A percentile compares a stretch with the other conserved stretches of the same genome.
phyloP scores from a whole-genome alignment of 163 green algal genomes.

The Smithsoniella earleae region DNA sequence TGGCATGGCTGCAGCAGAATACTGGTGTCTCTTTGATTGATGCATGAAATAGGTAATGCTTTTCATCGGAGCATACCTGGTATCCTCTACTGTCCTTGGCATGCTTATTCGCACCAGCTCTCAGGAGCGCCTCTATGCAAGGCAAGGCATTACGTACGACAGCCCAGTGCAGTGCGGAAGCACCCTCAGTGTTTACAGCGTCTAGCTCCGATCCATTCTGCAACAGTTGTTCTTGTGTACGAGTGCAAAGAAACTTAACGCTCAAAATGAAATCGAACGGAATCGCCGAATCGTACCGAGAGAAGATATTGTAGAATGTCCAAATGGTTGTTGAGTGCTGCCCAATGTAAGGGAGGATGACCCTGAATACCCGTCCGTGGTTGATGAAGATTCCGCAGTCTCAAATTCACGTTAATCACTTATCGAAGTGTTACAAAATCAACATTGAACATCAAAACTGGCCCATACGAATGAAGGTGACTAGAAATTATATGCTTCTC shows the following conservation, averaged over 20 bases:
- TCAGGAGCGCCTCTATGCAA: conserved; percentile 71
- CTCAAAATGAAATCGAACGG: neutral
- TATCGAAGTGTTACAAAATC: too few species aligned
- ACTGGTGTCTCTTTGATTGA: neutral
- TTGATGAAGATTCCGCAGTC: too few species aligned
- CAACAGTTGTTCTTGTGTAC: neutral
- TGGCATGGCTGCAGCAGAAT: conserved; percentile 33
- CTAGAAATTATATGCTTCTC: too few species aligned
- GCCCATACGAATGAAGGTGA: too few species aligned
- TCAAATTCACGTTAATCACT: too few species aligned
- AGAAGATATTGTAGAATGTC: conserved; percentile 64
- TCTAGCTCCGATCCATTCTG: conserved; percentile 55
- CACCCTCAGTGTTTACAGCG: conserved; percentile 55
- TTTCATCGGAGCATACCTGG: conserved; percentile 39
- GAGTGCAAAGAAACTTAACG: neutral
- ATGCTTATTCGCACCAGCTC: conserved; percentile 47
- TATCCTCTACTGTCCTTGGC: conserved; percentile 69
- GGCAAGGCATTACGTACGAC: conserved; percentile 65
- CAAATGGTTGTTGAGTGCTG: conserved; percentile 85
- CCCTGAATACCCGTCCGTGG: conserved; percentile 35
- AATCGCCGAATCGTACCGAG: conserved; percentile 26
- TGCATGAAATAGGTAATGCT: neutral
- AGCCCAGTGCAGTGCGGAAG: conserved; percentile 86
- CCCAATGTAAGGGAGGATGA: conserved; percentile 86
- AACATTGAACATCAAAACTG: too few species aligned